Base-by-base conservation (phyloP, 768 basidiomycete species). In the Mycena latifolia region DNA sequence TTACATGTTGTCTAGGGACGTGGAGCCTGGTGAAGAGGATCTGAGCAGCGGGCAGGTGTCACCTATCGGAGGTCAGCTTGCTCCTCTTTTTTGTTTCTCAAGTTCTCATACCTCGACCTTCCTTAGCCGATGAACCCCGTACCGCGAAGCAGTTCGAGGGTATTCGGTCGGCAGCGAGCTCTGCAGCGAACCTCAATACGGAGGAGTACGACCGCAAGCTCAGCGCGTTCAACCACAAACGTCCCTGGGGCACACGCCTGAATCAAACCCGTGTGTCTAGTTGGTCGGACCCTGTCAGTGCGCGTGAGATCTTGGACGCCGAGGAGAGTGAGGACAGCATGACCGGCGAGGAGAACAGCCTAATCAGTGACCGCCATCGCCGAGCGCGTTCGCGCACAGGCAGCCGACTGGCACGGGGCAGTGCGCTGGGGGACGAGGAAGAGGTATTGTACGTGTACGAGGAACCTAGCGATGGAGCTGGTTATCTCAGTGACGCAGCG, bases 11-110 rank as follows among this genome's bases (percentile, higher is more conserved):
- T 59, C 17, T 46, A 55, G 66, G 2, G 69, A 72, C 17, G 33
- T 35, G 70, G 55, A 6, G 29, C 82, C 79, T 10, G 90, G 92
- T 14, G 86, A 87, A 22, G 91, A 91, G 17, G 89, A 91, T 17
- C 77, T 89, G n/a, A 93, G 92, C 74, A 93, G 92, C 71, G 92
- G 91, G 0, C 92, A 92, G 72, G 86, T 84, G 1, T 94, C 92
- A 27, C 91, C 92, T 8, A 79, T 86, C 66, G 88, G 92, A 90
- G 75, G 71, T 63, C 57, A 11, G 57, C 59, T 25, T 56, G 25
- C 18, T 12, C 20, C 17, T 18, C 37, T 39, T 47, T 7, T 51
- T 8, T 65, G 33, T 33, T 24, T 29, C 35, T 29, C 1, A 17
- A 17, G 22, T n/a, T n/a, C n/a, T n/a, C n/a, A n/a, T n/a, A n/a